These are phyloP conservation scores for Phytopythium litorale DNA, from an alignment of 352 stramenopile genomes.

Conservation along the genomic window DNA sequence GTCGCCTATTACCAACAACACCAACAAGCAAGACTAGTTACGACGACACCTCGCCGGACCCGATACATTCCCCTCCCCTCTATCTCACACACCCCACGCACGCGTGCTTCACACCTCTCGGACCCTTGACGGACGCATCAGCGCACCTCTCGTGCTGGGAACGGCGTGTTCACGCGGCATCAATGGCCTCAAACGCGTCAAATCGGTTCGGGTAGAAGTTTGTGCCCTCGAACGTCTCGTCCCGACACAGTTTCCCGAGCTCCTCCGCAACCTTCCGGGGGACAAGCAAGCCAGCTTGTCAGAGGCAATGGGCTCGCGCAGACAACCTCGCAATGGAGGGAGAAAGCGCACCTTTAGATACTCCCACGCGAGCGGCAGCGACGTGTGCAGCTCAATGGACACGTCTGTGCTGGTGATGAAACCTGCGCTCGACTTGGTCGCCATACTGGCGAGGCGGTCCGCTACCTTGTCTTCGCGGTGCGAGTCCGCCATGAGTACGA, in stretches of 20 bases:
- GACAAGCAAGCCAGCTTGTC: background rate
- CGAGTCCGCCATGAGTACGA: slow-evolving; percentile 91
- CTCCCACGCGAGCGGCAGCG: slow-evolving; percentile 93
- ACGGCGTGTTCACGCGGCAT: background rate
- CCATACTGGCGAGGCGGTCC: slow-evolving; percentile 69
- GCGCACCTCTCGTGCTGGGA: background rate
- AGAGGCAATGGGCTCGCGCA: background rate
- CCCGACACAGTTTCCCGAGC: slow-evolving; percentile 91
- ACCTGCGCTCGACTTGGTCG: slow-evolving; percentile 58
- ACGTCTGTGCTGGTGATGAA: slow-evolving; percentile 91
- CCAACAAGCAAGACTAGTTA: background rate
- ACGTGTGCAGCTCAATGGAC: slow-evolving; percentile 90
- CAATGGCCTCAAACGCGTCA: slow-evolving; percentile 31
- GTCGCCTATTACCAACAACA: background rate
- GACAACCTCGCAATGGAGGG: background rate
- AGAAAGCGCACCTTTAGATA: slow-evolving; percentile 83
- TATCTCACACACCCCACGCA: background rate
- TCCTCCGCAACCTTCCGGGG: slow-evolving; percentile 85
- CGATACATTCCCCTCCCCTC: background rate
- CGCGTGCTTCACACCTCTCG: background rate
- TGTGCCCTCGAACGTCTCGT: slow-evolving; percentile 94
- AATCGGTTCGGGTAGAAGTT: slow-evolving; percentile 96
- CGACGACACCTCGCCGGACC: background rate
- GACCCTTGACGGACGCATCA: background rate
- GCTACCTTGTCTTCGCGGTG: slow-evolving; percentile 85